Evolutionary conservation across 352 stramenopile species (phyloP), one percentile per base, ranked within the genome.

Genomic region (Phytophthora quininea): DNA sequence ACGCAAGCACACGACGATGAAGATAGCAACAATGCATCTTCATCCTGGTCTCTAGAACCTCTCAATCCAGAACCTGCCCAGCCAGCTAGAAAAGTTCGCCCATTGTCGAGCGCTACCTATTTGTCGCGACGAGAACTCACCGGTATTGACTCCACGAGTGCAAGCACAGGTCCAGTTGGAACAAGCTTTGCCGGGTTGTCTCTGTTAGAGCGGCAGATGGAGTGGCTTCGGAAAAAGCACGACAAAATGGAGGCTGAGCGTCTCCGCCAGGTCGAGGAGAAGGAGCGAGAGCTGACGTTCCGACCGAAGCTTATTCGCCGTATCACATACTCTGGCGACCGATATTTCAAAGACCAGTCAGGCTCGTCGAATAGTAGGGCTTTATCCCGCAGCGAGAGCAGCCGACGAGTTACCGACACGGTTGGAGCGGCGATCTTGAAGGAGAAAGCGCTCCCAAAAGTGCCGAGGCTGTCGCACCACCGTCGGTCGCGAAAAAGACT

Each of bases 211-310:
- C 82, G 87, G 3, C 87, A 95, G 40, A 78, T 86, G 53, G 79
- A 93, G 66, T 93, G 86, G 85, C 73, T 95, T 12, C 58, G 67
- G 32, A 90, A 91, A 70, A 95, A 93, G 33, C 78, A 91, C 30
- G 82, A 92, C 31, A 92, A 92, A 58, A 71, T 91, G 57, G 84
- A 85, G 33, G 75, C 68, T 9, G 85, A 93, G 58, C 77, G 82
- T 24, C 73, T 77, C 32, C 79, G 87, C 0, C 86, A 93, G 33
- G 74, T 79, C 6, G 79, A 90, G 38, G 87, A 93, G 55, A 90
- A 77, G 15, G 80, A 91, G 27, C 85, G 86, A 58, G 87, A 95
- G 54, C 76, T 95, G 15, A 95, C 87, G 24, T 95, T 95, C 63
- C 84, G 90, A 53, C 87, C 87, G 12, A 93, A 95, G 53, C 72